Conservation (phyloP, 2,329 filamentous ascomycete species). For the Calonectria crousiana region DNA sequence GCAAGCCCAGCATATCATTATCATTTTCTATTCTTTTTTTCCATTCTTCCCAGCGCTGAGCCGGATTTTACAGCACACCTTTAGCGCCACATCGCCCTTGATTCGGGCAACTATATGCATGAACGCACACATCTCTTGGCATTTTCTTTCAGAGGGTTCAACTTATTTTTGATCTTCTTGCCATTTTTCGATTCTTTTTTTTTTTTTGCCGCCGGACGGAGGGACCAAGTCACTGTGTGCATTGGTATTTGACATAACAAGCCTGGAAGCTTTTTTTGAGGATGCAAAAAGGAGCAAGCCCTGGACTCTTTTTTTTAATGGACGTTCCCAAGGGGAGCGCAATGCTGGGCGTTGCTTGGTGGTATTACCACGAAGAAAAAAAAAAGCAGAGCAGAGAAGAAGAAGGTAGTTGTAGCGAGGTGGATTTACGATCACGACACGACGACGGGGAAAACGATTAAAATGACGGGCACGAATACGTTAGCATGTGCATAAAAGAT, state of each 20-base stretch:
- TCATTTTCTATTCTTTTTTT: slow-evolving; percentile 19
- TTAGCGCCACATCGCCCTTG: slow-evolving; percentile 15
- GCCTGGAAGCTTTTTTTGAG: slow-evolving; percentile 22
- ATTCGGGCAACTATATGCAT: slow-evolving; percentile 4
- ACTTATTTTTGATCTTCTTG: slow-evolving; percentile 22
- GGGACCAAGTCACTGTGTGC: slow-evolving; percentile 45
- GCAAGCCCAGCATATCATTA: slow-evolving; percentile 37
- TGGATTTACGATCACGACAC: slow-evolving; percentile 41
- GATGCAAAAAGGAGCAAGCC: slow-evolving; percentile 2
- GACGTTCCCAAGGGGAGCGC: slow-evolving; percentile 24
- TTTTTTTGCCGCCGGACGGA: slow-evolving; percentile 46
- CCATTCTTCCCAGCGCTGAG: background rate
- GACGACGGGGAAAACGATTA: slow-evolving; percentile 38
- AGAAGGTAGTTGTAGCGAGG: slow-evolving; percentile 32
- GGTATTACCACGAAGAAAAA: slow-evolving; percentile 21
- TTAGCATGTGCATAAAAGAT: slow-evolving; percentile 49
- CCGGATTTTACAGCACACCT: slow-evolving; percentile 26
- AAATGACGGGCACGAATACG: slow-evolving; percentile 34
- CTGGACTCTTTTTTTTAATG: slow-evolving; percentile 31
- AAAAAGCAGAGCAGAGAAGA: slow-evolving; percentile 16
- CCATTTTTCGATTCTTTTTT: slow-evolving; percentile 36
- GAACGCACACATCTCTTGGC: background rate
- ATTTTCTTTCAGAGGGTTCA: slow-evolving; percentile 4
- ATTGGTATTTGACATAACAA: slow-evolving; percentile 37
- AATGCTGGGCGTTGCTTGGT: slow-evolving; percentile 44